A percentile compares a stretch with the other conserved stretches of the same genome.
Evolutionary conservation across 2,329 filamentous ascomycete species (phyloP).

Genomic region (Coleophoma crateriformis): DNA sequence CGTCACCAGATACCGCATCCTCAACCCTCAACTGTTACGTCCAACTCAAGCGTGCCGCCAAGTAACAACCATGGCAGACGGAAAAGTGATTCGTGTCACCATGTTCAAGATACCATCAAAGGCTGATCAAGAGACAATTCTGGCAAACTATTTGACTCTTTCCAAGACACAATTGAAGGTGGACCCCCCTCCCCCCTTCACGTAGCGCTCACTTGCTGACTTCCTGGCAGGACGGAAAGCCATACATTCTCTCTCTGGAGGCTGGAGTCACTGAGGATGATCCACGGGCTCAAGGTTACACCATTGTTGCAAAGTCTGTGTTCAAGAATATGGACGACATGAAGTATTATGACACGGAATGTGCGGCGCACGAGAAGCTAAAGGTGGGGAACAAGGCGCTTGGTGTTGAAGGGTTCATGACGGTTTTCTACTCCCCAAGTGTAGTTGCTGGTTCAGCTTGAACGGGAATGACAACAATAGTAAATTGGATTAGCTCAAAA

Average conservation of each 20-base stretch:
- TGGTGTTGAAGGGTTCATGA: conserved; percentile 5
- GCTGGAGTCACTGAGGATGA: conserved; percentile 41
- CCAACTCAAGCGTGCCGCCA: neutral
- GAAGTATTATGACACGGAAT: conserved; percentile 51
- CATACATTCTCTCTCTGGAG: conserved; percentile 44
- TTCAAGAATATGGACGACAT: conserved; percentile 51
- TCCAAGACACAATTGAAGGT: conserved; percentile 40
- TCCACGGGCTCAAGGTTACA: conserved; percentile 47
- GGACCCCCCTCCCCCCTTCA: neutral
- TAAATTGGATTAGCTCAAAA: too few relatives aligned
- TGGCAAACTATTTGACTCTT: conserved; percentile 39
- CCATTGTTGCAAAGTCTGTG: conserved; percentile 42
- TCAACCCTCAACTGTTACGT: too few relatives aligned
- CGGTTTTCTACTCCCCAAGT: conserved; percentile 7
- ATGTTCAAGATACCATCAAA: conserved; percentile 46
- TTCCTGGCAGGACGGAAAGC: conserved; percentile 43
- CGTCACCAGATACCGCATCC: too few relatives aligned
- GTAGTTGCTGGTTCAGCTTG: neutral
- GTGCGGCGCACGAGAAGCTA: conserved; percentile 44
- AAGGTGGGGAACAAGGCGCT: conserved; percentile 21
- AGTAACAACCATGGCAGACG: conserved; percentile 2
- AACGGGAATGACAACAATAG: too few relatives aligned
- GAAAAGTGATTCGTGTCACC: conserved; percentile 41
- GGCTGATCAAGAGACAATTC: conserved; percentile 36
- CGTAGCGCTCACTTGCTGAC: neutral